Evolutionary conservation across 768 basidiomycete species (phyloP).

Genomic region (Kwoniella mangroviensis): DNA sequence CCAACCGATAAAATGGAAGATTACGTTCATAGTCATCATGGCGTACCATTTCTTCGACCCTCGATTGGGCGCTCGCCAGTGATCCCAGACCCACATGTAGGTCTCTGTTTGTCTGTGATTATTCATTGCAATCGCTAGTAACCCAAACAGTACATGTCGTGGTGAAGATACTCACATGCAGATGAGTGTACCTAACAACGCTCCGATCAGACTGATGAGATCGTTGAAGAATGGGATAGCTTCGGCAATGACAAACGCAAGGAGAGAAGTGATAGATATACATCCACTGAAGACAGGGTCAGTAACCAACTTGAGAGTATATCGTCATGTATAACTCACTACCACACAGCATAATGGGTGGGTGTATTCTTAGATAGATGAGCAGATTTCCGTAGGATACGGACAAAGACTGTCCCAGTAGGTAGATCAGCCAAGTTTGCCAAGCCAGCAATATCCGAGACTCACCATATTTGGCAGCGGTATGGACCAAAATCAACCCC

Average conservation of each 20-base stretch:
- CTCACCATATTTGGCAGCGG: slow-evolving; percentile 8
- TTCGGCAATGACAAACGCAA: slow-evolving; percentile 45
- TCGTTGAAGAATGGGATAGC: slow-evolving; percentile 53
- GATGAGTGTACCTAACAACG: slow-evolving; percentile 43
- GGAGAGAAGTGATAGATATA: slow-evolving; percentile 35
- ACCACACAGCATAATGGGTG: slow-evolving; percentile 43
- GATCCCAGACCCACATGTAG: slow-evolving; percentile 52
- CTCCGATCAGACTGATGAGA: slow-evolving; percentile 46
- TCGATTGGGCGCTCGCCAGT: slow-evolving; percentile 20
- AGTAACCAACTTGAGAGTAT: background rate
- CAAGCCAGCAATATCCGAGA: background rate
- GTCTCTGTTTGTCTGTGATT: slow-evolving; percentile 34
- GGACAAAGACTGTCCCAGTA: slow-evolving; percentile 36
- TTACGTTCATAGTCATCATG: slow-evolving; percentile 13
- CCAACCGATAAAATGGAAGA: slow-evolving; percentile 21
- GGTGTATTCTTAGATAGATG: slow-evolving; percentile 39
- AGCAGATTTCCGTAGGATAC: slow-evolving; percentile 36
- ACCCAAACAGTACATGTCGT: too few relatives aligned
- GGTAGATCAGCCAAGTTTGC: background rate
- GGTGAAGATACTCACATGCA: slow-evolving; percentile 34
- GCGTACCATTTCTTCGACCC: slow-evolving; percentile 3
- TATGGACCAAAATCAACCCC: slow-evolving; percentile 37
- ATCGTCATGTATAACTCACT: slow-evolving; percentile 30
- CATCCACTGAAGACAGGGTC: slow-evolving; percentile 28
- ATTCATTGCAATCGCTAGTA: background rate